Evolutionary conservation across 768 basidiomycete species (phyloP), one percentile per base, ranked within the genome.

Genomic region (Tubosaeta sp.): DNA sequence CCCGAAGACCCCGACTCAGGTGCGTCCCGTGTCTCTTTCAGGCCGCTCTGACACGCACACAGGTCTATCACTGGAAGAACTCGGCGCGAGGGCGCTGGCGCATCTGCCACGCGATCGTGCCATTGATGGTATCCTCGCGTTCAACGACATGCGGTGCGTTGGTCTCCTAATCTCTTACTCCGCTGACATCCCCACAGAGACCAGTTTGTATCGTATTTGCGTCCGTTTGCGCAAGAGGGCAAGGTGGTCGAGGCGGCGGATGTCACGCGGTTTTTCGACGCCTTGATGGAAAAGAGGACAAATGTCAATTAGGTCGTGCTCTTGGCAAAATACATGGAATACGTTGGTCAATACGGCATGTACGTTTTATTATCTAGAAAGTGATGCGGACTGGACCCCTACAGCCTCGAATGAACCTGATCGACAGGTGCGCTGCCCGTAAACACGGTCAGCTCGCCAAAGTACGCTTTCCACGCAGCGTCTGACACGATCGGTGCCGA

Each of bases 1-100:
- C 90, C 90, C 4, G 83, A 88, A 60, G 90, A 92, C 67, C 90
- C 90, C 10, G 90, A 93, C 63, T 89, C 83, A 54, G 82, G 90
- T 83, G 52, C n/a, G 53, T 36, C 8, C 4, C 19, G 10, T 6
- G 38, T 2, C 18, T 13, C 3, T 4, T 5, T 9, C 18, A 14
- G 11, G 7, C 35, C 4, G 2, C 25, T 21, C 10, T 5, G 5
- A 38, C 42, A 51, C 10, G 12, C 5, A 12, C 10, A 9, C 38
- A 89, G 90, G 81, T 22, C 71, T 90, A 44, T 87, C 90, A 16
- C 69, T 93, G 30, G 90, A 92, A 64, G 88, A 90, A 62, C 77
- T 93, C 6, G 90, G 90, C 11, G 76, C 90, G 73, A 84, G 90
- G 44, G 90, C 90, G 1, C 69, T 93, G 9, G 73, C 77, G 48